Percentiles rank a stretch among this genome's conserved stretches.
Evolutionary conservation across 768 basidiomycete species (phyloP).

Genomic region (Auriculariales sp.): DNA sequence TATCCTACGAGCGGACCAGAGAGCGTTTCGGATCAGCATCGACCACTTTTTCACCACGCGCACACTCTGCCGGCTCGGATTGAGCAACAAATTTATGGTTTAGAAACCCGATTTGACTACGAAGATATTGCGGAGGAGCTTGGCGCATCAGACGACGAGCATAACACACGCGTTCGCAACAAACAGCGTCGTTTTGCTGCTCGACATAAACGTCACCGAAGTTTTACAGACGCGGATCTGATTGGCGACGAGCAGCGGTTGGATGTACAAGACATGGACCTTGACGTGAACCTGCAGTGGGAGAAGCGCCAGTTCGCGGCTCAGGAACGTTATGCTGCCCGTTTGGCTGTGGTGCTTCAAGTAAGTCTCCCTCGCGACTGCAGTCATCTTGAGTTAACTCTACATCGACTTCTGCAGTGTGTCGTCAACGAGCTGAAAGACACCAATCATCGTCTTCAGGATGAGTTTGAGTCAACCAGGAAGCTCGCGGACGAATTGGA

Average conservation of each 20-base stretch:
- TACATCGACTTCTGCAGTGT: too few relatives aligned
- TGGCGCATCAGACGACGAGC: not conserved
- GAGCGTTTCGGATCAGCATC: slow-evolving; percentile 9
- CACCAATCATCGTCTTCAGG: too few relatives aligned
- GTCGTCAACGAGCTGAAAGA: too few relatives aligned
- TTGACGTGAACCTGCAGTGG: not conserved
- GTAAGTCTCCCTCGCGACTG: too few relatives aligned
- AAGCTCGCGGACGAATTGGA: slow-evolving; percentile 31
- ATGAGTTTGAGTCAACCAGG: slow-evolving; percentile 31
- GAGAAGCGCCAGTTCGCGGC: slow-evolving; percentile 39
- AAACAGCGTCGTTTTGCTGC: not conserved
- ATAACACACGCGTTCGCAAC: too few relatives aligned
- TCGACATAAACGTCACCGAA: not conserved
- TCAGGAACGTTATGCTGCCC: slow-evolving; percentile 31
- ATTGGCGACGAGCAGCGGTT: not conserved
- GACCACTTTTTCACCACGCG: not conserved
- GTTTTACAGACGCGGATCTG: not conserved
- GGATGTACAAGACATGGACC: not conserved
- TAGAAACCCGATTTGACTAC: not conserved
- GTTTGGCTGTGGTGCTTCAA: too few relatives aligned
- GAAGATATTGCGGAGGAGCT: not conserved
- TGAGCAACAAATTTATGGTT: not conserved
- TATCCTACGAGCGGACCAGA: slow-evolving; percentile 32
- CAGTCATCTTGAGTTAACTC: too few relatives aligned
- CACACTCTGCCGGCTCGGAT: not conserved